phyloP scores from a whole-genome alignment of 768 basidiomycete species.

The Megacollybia marginata region DNA sequence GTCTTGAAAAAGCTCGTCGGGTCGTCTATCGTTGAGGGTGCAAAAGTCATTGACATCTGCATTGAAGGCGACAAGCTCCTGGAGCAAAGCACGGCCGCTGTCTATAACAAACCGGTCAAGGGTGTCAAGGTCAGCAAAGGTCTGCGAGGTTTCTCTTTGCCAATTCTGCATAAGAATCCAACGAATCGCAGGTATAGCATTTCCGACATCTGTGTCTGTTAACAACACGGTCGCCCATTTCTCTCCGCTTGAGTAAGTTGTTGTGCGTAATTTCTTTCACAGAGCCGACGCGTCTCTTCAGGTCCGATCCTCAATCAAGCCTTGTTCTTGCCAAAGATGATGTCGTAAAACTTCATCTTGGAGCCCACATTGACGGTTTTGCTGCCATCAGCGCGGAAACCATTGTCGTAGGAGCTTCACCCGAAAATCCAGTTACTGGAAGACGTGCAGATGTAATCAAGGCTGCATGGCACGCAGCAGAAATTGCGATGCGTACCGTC shows the following conservation, averaged over 20 bases:
- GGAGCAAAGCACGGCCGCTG: slow-evolving; percentile 73
- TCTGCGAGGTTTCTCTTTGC: slow-evolving; percentile 23
- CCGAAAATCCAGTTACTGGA: slow-evolving; percentile 71
- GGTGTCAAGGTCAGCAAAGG: slow-evolving; percentile 86
- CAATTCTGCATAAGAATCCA: no score
- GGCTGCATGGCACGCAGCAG: slow-evolving; percentile 90
- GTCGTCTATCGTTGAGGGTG: slow-evolving; percentile 63
- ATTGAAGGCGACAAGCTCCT: slow-evolving; percentile 90
- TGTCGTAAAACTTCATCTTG: slow-evolving; percentile 93
- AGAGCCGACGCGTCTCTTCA: slow-evolving; percentile 19
- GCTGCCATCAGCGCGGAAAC: slow-evolving; percentile 93
- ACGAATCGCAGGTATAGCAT: slow-evolving; percentile 64
- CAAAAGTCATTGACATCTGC: slow-evolving; percentile 86
- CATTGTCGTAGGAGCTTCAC: slow-evolving; percentile 76
- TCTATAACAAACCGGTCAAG: slow-evolving; percentile 89
- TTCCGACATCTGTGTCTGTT: slow-evolving; percentile 90
- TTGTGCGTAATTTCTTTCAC: slow-evolving; percentile 19
- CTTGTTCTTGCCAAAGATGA: slow-evolving; percentile 76
- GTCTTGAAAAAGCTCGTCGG: slow-evolving; percentile 83
- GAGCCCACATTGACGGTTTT: slow-evolving; percentile 97
- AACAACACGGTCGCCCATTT: slow-evolving; percentile 96
- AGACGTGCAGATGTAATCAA: slow-evolving; percentile 86
- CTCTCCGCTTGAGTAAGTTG: slow-evolving; percentile 84
- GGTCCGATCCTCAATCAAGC: slow-evolving; percentile 66
- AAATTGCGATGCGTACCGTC: slow-evolving; percentile 84